Conservation (phyloP, 176 grass and related monocot genomes). For the Metroxylon sagu region DNA sequence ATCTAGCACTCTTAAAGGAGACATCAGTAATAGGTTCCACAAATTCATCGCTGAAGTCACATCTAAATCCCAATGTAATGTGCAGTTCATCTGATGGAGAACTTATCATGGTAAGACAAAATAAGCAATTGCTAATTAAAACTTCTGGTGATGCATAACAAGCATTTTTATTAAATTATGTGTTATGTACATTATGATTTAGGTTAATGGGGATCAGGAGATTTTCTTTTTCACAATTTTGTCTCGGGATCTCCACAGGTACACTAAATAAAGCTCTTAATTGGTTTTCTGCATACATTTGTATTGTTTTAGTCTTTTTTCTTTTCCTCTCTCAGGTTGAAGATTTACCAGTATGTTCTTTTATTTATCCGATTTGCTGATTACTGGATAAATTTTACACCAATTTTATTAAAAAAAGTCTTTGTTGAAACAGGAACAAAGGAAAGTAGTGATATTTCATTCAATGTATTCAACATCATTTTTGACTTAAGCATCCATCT, state of each 20-base stretch:
- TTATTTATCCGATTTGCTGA: too few species aligned
- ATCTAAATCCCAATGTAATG: slow-evolving; percentile 38
- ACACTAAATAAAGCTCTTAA: slow-evolving; percentile 13
- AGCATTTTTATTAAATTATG: not conserved
- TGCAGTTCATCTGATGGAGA: slow-evolving; percentile 74
- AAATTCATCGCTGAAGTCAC: slow-evolving; percentile 28
- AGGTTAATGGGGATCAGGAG: slow-evolving; percentile 71
- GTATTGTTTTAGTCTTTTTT: not conserved
- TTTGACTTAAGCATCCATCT: too few species aligned
- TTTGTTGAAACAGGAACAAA: too few species aligned
- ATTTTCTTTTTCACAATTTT: slow-evolving; percentile 69
- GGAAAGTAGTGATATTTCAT: too few species aligned
- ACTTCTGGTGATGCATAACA: too few species aligned
- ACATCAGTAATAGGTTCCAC: slow-evolving; percentile 51
- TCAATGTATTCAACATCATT: too few species aligned
- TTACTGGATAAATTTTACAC: too few species aligned
- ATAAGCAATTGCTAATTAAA: too few species aligned
- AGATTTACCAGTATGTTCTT: too few species aligned
- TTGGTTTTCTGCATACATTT: too few species aligned
- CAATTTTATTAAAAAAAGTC: too few species aligned
- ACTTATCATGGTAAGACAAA: slow-evolving; percentile 48
- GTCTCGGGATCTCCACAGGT: slow-evolving; percentile 73
- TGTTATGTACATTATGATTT: too few species aligned
- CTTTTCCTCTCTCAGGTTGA: not conserved
- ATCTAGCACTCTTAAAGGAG: slow-evolving; percentile 79